Conservation (phyloP, 1,284 basidiomycete species). For the Puccinia novopanici region DNA sequence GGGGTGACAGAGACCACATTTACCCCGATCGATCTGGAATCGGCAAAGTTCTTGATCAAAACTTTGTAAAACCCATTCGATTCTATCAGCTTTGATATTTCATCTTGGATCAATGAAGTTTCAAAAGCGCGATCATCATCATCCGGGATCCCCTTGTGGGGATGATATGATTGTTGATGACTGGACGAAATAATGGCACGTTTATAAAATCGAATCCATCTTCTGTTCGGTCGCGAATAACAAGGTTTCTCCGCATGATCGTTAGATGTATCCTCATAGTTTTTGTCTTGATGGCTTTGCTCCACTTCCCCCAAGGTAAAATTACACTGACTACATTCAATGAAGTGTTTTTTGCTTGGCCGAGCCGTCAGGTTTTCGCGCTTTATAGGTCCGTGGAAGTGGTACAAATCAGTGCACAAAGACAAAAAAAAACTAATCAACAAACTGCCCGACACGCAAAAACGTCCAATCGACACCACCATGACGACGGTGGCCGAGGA, state of each 20-base stretch:
- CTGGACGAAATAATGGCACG: conserved; percentile 4
- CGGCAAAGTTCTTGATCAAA: conserved; percentile 6
- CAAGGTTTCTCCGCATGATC: background rate
- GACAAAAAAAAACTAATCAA: background rate
- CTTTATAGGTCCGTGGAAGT: background rate
- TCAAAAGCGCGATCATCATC: background rate
- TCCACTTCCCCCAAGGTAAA: conserved; percentile 21
- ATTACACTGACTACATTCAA: conserved; percentile 6
- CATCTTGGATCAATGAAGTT: conserved; percentile 5
- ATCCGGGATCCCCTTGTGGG: background rate
- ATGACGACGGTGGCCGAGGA: too few relatives aligned
- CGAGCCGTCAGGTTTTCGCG: background rate
- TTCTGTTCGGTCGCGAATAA: background rate
- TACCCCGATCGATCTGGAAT: conserved; percentile 7
- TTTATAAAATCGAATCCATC: conserved; percentile 33
- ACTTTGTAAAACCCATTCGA: conserved; percentile 35
- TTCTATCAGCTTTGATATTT: conserved; percentile 21
- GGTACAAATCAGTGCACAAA: background rate
- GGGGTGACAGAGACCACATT: background rate
- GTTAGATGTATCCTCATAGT: background rate
- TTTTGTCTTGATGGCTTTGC: background rate
- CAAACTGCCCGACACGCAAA: background rate
- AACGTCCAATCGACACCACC: background rate
- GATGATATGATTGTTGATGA: background rate
- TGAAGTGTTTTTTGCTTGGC: background rate